Conservation (phyloP, 768 basidiomycete species). For the Phylloporus sp. region DNA sequence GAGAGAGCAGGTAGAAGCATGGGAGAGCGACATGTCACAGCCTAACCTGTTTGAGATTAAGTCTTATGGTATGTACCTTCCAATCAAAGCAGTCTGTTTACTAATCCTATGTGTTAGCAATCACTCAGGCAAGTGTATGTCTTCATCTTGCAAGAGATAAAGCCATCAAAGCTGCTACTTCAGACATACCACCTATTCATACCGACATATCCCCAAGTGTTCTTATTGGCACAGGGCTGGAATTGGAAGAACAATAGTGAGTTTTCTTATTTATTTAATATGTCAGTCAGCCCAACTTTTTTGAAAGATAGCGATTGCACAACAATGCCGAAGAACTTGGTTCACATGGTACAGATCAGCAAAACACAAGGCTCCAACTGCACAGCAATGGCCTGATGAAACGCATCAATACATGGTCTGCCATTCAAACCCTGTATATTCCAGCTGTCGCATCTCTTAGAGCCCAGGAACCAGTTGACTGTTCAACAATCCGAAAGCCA, state of each 20-base stretch:
- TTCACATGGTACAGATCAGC: background rate
- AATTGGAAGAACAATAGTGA: conserved; percentile 23
- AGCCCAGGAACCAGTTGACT: too few species aligned
- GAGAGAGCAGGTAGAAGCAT: background rate
- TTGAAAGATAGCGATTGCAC: background rate
- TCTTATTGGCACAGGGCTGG: conserved; percentile 11
- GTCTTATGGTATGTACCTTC: background rate
- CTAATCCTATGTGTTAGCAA: background rate
- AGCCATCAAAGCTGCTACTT: background rate
- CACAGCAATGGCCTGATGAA: background rate
- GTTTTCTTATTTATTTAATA: background rate
- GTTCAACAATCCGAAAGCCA: too few species aligned
- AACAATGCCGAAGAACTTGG: background rate
- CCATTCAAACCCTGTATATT: background rate
- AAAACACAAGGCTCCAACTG: background rate
- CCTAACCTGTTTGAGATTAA: conserved; percentile 10
- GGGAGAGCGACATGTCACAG: background rate
- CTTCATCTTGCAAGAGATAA: conserved; percentile 14
- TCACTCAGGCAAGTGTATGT: conserved; percentile 8
- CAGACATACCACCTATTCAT: background rate
- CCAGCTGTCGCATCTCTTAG: background rate
- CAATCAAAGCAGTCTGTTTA: too few species aligned
- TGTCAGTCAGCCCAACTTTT: background rate
- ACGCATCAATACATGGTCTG: background rate
- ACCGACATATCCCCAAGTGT: conserved; percentile 10